Base-by-base conservation (phyloP, 192 early-diverging fungal genomes). In the Linnemannia schmuckeri region DNA sequence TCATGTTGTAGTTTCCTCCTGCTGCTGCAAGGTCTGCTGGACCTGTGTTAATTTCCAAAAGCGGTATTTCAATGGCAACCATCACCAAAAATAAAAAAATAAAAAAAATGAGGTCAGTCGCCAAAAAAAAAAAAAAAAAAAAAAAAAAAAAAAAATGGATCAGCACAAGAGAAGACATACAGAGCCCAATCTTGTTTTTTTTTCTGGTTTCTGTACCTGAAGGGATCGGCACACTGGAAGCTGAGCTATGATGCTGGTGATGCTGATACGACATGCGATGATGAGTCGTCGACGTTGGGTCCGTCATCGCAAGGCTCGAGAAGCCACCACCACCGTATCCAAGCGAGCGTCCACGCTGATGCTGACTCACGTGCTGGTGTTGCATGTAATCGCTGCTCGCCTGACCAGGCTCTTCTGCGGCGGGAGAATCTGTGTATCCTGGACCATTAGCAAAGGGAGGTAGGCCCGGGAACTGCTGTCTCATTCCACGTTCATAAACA, bases 351-450 rank as follows among this genome's bases (percentile, higher is more conserved):
- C 20, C 72, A 7, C 27, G 61, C 63, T 63, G 79, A 24, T 74
- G 79, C 33, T 74, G 79, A 15, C 72, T 68, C 27, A 75, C 38
- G 37, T 83, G 82, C 44, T 80, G 78, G 37, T 84, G 82, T 44
- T 85, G 83, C 74, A 85, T 76, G 55, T 85, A 85, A 42, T 85
- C 83, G 8, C n/a, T 10, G 4, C 61, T 61, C 24, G 77, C 76
- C 0, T 47, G 40, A 3, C 33, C 75, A 7, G 49, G 5, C 33
- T 85, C 83, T 35, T 85, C 83, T n/a, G 83, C 63, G 27, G 61
- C 61, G 15, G 83, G 83, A 1, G 83, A 85, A 40, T 85, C 83
- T 15, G 83, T 75, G n/a, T 80, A 85, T 24, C 78, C 81, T 33
- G 24, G 27, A 40, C 72, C 42, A 30, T 46, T 46, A 10, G 44